Conservation (phyloP, 768 basidiomycete species). For the Vararia minispora region DNA sequence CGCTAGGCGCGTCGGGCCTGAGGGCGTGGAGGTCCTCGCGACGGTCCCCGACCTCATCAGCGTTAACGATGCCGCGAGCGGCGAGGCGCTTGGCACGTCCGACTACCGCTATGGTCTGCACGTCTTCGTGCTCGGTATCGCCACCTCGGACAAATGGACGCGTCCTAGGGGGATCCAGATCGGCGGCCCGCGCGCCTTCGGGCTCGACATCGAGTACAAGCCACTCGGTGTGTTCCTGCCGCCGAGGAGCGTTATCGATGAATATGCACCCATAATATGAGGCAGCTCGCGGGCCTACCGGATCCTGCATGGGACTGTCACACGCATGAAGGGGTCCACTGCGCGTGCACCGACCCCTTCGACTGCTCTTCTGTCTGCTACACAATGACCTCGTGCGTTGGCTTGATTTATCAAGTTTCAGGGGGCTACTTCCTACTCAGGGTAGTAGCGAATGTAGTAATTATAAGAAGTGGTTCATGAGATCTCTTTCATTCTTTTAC, state of each 20-base stretch:
- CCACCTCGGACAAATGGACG: conserved; percentile 46
- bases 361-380: no score
- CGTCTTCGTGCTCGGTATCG: conserved; percentile 38
- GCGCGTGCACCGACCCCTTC: no score
- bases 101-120: conserved; percentile 49
- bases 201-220: conserved; percentile 29
- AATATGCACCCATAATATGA: no score
- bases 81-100: conserved; percentile 49
- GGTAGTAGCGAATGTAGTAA: no score
- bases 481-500: no score
- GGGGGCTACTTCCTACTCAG: no score
- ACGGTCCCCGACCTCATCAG: conserved; percentile 58
- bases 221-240: conserved; percentile 30
- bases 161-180: conserved; percentile 36
- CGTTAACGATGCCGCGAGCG: conserved; percentile 51
- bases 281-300: no score
- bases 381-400: no score
- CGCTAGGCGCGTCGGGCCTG: conserved; percentile 22
- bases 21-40: conserved; percentile 32
- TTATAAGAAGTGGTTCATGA: no score
- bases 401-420: no score
- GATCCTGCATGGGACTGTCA: no score
- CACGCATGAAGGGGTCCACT: no score
- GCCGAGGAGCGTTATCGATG: conserved; percentile 37
- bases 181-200: conserved; percentile 45